Evolutionary conservation across 129 eudicot genomes (phyloP).

Genomic region (carrot (Daucus carota)): DNA sequence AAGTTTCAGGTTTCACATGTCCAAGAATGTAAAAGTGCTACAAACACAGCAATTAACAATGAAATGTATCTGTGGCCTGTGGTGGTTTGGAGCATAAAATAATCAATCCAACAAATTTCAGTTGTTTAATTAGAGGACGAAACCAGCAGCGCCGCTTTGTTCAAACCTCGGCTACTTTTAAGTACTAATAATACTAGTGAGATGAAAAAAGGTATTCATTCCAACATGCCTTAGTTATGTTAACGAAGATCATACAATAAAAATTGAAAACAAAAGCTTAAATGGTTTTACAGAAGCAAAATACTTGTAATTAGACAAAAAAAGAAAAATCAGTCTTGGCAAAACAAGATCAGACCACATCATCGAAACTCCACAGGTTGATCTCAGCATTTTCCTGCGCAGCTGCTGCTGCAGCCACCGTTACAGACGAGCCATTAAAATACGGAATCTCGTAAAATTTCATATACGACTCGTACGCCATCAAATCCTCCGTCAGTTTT

Average conservation of each 20-base stretch:
- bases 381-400: constrained; percentile 21
- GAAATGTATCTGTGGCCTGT: too few relatives aligned
- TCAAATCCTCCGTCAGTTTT: not conserved
- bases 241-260: too few relatives aligned
- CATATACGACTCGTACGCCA: constrained; percentile 69
- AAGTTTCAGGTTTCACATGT: too few relatives aligned
- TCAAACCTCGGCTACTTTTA: not conserved
- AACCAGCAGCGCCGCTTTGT: not conserved
- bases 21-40: too few relatives aligned
- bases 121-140: not conserved
- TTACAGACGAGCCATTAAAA: constrained; percentile 54
- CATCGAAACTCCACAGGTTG: constrained; percentile 86
- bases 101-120: too few relatives aligned
- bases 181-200: too few relatives aligned
- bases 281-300: too few relatives aligned
- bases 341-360: constrained; percentile 3
- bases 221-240: too few relatives aligned
- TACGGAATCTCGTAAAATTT: constrained; percentile 86
- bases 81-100: too few relatives aligned
- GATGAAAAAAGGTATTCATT: too few relatives aligned
- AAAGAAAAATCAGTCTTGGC: not conserved
- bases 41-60: too few relatives aligned
- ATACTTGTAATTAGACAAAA: not conserved
- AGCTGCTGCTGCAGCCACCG: constrained; percentile 7
- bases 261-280: too few relatives aligned